These are phyloP conservation scores for Colletotrichum echinochloae DNA, from an alignment of 2,329 filamentous ascomycete genomes.

Conservation along the genomic window DNA sequence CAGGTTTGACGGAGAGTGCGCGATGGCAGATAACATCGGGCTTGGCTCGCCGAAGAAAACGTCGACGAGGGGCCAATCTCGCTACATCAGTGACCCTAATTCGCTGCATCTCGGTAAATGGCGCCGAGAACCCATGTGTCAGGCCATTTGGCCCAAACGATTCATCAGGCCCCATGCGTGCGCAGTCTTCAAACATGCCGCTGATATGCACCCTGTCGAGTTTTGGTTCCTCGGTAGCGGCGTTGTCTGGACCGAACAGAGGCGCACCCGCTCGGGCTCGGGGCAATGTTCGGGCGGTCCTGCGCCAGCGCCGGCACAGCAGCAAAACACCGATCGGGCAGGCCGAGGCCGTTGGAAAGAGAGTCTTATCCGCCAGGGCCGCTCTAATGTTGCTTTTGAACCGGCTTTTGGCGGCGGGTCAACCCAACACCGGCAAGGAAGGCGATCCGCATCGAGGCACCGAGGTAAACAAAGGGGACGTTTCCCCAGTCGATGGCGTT, in stretches of 20 bases:
- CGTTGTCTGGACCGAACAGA: slow-evolving; percentile 18
- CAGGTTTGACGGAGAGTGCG: slow-evolving; percentile 1
- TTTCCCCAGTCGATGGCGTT: slow-evolving; percentile 78
- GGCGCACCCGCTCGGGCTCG: slow-evolving; percentile 34
- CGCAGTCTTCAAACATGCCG: neutral
- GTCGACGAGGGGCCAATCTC: slow-evolving; percentile 20
- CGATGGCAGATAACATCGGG: slow-evolving; percentile 26
- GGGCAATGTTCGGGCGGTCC: slow-evolving; percentile 33
- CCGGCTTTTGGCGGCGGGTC: slow-evolving; percentile 37
- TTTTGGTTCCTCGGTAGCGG: slow-evolving; percentile 14
- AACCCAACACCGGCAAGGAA: slow-evolving; percentile 71
- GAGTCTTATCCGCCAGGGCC: neutral
- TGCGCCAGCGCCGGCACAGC: slow-evolving; percentile 3
- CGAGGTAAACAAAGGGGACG: slow-evolving; percentile 76
- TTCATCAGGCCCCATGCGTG: neutral
- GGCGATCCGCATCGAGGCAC: slow-evolving; percentile 68
- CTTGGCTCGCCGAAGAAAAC: slow-evolving; percentile 16
- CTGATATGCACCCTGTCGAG: neutral
- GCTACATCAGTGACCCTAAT: slow-evolving; percentile 4
- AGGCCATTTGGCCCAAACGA: slow-evolving; percentile 24
- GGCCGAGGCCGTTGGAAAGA: neutral
- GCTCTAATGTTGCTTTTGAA: slow-evolving; percentile 41
- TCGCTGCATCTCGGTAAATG: slow-evolving; percentile 36
- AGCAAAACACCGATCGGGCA: neutral
- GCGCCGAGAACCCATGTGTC: slow-evolving; percentile 23